Conservation (phyloP, 805 yeast genomes). For the Candida pseudoglaebosa region DNA sequence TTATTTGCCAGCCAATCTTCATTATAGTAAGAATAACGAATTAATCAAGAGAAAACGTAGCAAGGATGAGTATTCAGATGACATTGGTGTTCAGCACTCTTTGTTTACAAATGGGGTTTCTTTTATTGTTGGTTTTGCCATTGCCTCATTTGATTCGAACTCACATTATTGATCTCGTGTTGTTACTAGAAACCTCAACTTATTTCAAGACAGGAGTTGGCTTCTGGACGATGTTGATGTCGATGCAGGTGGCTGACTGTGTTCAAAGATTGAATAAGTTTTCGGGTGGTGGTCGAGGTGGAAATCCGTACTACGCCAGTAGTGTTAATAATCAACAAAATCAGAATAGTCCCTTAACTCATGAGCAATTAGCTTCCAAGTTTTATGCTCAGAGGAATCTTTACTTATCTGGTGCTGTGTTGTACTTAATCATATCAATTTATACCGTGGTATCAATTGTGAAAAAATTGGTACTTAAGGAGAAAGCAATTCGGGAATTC, state of each 20-base stretch:
- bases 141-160: constrained; percentile 48
- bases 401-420: constrained; percentile 59
- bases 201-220: constrained; percentile 44
- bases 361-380: constrained; percentile 54
- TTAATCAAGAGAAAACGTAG: not conserved
- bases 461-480: constrained; percentile 48
- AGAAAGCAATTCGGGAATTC: constrained; percentile 24
- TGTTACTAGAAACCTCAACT: constrained; percentile 27
- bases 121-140: constrained; percentile 51
- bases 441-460: constrained; percentile 51
- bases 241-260: constrained; percentile 53
- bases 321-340: constrained; percentile 7
- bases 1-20: too few relatives aligned
- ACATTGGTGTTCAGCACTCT: constrained; percentile 44
- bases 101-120: constrained; percentile 47
- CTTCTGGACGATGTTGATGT: constrained; percentile 41
- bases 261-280: constrained; percentile 37
- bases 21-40: not conserved
- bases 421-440: constrained; percentile 52
- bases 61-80: constrained; percentile 47
- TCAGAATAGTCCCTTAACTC: constrained; percentile 24
- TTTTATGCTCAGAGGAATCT: constrained; percentile 63
- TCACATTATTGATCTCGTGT: constrained; percentile 35
- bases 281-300: constrained; percentile 13
- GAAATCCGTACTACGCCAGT: constrained; percentile 19